These are phyloP conservation scores for Cercospora sp. DNA, from an alignment of 2,329 filamentous ascomycete genomes.

Conservation along the genomic window DNA sequence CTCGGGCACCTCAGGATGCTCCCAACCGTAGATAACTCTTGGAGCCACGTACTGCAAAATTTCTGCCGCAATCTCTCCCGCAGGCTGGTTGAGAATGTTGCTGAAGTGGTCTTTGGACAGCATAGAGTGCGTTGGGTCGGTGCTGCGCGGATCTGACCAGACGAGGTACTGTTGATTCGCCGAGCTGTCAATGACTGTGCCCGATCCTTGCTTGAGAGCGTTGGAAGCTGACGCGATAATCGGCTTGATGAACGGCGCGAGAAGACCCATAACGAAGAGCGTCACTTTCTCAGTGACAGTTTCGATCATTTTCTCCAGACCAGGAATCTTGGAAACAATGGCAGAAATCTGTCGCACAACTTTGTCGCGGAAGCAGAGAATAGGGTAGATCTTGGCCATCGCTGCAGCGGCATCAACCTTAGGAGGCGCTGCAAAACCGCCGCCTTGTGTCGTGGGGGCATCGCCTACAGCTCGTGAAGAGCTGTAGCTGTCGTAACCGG, in stretches of 20 bases:
- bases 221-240: slow-evolving; percentile 87
- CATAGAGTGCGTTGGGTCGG: slow-evolving; percentile 55
- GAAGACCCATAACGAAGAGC: slow-evolving; percentile 83
- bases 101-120: slow-evolving; percentile 56
- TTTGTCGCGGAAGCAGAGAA: slow-evolving; percentile 89
- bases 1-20: slow-evolving; percentile 78
- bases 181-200: slow-evolving; percentile 61
- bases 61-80: slow-evolving; percentile 49
- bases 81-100: slow-evolving; percentile 53
- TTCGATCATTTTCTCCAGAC: slow-evolving; percentile 84
- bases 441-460: slow-evolving; percentile 41
- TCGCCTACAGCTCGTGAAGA: slow-evolving; percentile 21
- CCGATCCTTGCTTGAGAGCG: slow-evolving; percentile 81
- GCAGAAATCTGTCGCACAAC: slow-evolving; percentile 84
- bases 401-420: slow-evolving; percentile 35
- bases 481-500: slow-evolving; percentile 26
- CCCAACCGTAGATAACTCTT: slow-evolving; percentile 88
- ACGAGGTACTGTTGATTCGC: slow-evolving; percentile 54
- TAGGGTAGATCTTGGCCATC: slow-evolving; percentile 78
- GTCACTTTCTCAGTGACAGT: slow-evolving; percentile 92
- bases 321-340: slow-evolving; percentile 88
- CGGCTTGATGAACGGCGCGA: slow-evolving; percentile 88
- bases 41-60: slow-evolving; percentile 87
- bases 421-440: slow-evolving; percentile 32
- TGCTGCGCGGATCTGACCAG: slow-evolving; percentile 51